Evolutionary conservation across 208 protist species (phyloP).

Genomic region (Porcisia hertigi): DNA sequence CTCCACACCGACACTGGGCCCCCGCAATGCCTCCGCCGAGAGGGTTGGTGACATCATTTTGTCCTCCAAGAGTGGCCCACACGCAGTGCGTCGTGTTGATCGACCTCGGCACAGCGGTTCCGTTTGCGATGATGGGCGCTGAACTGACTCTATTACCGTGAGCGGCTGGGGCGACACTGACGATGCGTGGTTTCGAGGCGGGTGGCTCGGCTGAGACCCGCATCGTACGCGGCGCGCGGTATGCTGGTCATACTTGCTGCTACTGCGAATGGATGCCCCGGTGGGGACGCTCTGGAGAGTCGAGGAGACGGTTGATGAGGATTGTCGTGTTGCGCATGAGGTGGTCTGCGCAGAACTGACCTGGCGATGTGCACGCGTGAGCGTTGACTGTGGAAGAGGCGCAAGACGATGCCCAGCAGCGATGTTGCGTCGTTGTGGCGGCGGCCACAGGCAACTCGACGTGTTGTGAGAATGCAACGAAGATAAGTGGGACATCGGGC

Average conservation of each 20-base stretch:
- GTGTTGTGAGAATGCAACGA: background rate
- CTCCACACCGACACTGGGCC: background rate
- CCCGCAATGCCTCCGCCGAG: background rate
- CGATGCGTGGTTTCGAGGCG: background rate
- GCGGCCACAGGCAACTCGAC: background rate
- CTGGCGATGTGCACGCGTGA: background rate
- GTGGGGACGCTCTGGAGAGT: background rate
- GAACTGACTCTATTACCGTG: background rate
- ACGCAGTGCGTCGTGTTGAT: background rate
- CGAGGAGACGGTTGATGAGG: background rate
- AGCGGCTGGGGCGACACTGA: background rate
- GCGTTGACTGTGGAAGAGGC: slow-evolving; percentile 16
- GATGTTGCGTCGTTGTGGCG: slow-evolving; percentile 6
- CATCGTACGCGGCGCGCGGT: slow-evolving; percentile 2
- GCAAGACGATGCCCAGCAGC: slow-evolving; percentile 20
- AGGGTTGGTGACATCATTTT: background rate
- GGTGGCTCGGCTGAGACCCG: background rate
- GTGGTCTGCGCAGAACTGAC: background rate
- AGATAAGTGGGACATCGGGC: background rate
- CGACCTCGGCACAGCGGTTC: background rate
- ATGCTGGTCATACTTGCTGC: slow-evolving; percentile 6
- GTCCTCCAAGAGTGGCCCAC: background rate
- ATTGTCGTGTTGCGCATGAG: background rate
- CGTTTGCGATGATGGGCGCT: background rate
- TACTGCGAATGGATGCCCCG: background rate